phyloP scores from a whole-genome alignment of 202 grass and related monocot genomes.

The Miscanthus sacchariflorus region DNA sequence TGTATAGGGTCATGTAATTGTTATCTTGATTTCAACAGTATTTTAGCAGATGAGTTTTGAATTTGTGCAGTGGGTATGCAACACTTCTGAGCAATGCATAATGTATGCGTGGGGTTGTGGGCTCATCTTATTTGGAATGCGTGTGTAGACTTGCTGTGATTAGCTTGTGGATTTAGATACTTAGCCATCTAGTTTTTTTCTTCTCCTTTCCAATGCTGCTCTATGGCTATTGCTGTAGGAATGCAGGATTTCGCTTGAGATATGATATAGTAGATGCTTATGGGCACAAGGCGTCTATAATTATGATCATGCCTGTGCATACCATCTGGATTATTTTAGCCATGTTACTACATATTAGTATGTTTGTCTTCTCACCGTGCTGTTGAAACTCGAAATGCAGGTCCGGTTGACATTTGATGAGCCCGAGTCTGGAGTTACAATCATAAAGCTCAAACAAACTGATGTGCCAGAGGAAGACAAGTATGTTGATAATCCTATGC shows the following conservation, averaged over 20 bases:
- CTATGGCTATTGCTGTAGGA: neutral
- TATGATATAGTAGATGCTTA: neutral
- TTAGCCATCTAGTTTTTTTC: neutral
- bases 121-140: neutral
- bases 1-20: neutral
- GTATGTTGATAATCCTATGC: slow-evolving; percentile 44
- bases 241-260: neutral
- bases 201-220: slow-evolving; percentile 11
- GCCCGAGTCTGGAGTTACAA: slow-evolving; percentile 79
- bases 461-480: slow-evolving; percentile 94
- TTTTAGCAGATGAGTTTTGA: neutral
- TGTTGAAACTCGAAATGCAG: slow-evolving; percentile 58
- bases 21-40: neutral
- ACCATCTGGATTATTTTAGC: neutral
- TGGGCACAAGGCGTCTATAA: neutral
- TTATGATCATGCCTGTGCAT: neutral
- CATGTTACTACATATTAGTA: neutral
- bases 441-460: slow-evolving; percentile 89
- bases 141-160: neutral
- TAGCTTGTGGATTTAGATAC: neutral
- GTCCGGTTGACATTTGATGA: slow-evolving; percentile 87
- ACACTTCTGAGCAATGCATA: neutral
- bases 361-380: neutral
- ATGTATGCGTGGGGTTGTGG: neutral
- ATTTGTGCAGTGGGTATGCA: neutral